These are phyloP conservation scores for Penicillium sp. DNA, from an alignment of 2,329 filamentous ascomycete genomes.

Conservation along the genomic window DNA sequence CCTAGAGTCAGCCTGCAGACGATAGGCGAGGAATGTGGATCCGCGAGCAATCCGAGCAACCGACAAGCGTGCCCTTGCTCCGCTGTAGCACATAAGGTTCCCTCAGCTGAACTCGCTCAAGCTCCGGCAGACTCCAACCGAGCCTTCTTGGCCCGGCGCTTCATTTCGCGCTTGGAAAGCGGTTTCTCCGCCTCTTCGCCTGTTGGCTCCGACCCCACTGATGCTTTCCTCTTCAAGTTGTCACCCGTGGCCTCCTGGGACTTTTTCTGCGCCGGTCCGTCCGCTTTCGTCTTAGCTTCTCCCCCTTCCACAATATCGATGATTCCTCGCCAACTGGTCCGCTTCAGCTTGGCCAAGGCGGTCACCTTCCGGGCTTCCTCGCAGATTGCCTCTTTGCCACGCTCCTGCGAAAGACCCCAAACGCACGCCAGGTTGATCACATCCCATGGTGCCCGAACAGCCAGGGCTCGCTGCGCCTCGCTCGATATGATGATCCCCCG, in stretches of 20 bases:
- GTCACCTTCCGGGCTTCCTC: constrained; percentile 69
- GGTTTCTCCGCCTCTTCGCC: constrained; percentile 31
- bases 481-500: constrained; percentile 78
- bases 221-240: constrained; percentile 42
- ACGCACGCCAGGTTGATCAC: constrained; percentile 78
- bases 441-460: constrained; percentile 71
- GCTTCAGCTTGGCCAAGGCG: constrained; percentile 71
- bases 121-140: no score
- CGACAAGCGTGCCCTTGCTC: no score
- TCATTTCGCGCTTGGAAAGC: constrained; percentile 42
- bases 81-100: no score
- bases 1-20: no score
- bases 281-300: constrained; percentile 41
- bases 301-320: constrained; percentile 71
- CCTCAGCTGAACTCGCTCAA: no score
- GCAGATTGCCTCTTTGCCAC: constrained; percentile 65
- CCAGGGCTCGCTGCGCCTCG: constrained; percentile 61
- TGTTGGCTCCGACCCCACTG: constrained; percentile 25
- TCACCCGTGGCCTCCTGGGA: constrained; percentile 26
- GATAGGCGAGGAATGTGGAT: no score
- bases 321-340: constrained; percentile 74
- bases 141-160: constrained; percentile 40
- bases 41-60: no score
- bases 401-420: constrained; percentile 76
- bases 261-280: constrained; percentile 19